Conservation (phyloP, 1,284 basidiomycete species). For the Ganoderma lingzhi region DNA sequence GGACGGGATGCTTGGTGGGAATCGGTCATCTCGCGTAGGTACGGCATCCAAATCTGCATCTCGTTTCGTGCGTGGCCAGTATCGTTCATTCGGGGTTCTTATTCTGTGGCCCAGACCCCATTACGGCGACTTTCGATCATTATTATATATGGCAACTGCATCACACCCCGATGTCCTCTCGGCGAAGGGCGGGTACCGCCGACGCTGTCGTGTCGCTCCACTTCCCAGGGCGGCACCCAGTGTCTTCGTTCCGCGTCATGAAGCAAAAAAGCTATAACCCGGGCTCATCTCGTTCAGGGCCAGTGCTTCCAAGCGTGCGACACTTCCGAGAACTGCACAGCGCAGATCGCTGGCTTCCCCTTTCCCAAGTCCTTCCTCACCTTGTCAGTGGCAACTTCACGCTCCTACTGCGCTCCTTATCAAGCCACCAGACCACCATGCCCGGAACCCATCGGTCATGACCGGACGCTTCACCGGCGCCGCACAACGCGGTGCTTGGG, state of each 20-base stretch:
- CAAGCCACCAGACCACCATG: conserved; percentile 16
- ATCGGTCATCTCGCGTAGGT: conserved; percentile 27
- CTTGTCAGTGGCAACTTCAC: conserved; percentile 3
- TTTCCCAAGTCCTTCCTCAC: conserved; percentile 22
- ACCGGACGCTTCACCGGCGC: neutral
- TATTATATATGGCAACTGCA: conserved; percentile 22
- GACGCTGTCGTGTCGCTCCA: conserved; percentile 28
- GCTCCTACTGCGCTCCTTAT: conserved; percentile 33
- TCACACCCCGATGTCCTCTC: conserved; percentile 21
- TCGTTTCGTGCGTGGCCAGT: conserved; percentile 34
- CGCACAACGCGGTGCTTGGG: conserved; percentile 3
- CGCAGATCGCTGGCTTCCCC: conserved; percentile 28
- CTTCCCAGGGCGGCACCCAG: conserved; percentile 2
- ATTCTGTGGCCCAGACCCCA: conserved; percentile 18
- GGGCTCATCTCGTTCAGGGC: conserved; percentile 8
- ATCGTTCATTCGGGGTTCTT: conserved; percentile 29
- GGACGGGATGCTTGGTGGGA: conserved; percentile 12
- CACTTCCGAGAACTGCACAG: conserved; percentile 17
- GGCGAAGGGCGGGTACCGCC: conserved; percentile 28
- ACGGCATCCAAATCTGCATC: conserved; percentile 34
- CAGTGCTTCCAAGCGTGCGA: conserved; percentile 8
- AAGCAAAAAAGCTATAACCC: conserved; percentile 14
- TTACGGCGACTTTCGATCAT: neutral
- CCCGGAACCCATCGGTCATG: neutral
- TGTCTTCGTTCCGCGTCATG: conserved; percentile 1